These are phyloP conservation scores for Boletus patriciae DNA, from an alignment of 768 basidiomycete genomes.

Conservation along the genomic window DNA sequence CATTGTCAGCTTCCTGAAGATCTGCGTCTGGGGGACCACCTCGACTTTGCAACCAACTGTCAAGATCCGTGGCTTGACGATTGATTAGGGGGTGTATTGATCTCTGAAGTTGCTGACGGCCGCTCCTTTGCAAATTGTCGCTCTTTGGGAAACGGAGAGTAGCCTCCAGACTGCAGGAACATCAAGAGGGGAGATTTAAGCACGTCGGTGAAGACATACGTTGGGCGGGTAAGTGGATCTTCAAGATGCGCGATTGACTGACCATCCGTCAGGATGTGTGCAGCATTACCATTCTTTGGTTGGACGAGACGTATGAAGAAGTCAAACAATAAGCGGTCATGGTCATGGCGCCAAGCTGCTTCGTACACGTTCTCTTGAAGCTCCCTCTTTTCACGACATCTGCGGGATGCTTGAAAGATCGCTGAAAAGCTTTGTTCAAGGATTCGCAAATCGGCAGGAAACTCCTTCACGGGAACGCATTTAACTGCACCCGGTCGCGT, in stretches of 20 bases:
- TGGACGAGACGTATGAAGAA: slow-evolving; percentile 7
- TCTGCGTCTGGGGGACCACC: background rate
- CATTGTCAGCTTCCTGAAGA: background rate
- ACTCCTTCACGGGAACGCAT: background rate
- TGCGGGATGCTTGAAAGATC: slow-evolving; percentile 10
- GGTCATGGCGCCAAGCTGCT: slow-evolving; percentile 7
- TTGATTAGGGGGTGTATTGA: background rate
- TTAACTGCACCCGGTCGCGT: background rate
- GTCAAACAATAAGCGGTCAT: slow-evolving; percentile 10
- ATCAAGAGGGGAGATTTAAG: background rate
- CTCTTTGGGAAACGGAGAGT: background rate
- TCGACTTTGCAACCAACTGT: background rate
- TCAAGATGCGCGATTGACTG: background rate
- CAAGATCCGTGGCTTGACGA: background rate
- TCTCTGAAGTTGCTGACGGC: background rate
- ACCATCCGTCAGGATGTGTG: no score
- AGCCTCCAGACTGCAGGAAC: background rate
- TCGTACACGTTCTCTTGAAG: background rate
- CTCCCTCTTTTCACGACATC: slow-evolving; percentile 5
- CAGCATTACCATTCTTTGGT: background rate
- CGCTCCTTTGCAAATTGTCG: background rate
- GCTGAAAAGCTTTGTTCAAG: slow-evolving; percentile 10
- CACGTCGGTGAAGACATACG: background rate
- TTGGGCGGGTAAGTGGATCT: slow-evolving; percentile 3
- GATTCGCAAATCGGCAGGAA: slow-evolving; percentile 4